These are phyloP conservation scores for Pholiota microspora DNA, from an alignment of 768 basidiomycete genomes.

Conservation along the genomic window DNA sequence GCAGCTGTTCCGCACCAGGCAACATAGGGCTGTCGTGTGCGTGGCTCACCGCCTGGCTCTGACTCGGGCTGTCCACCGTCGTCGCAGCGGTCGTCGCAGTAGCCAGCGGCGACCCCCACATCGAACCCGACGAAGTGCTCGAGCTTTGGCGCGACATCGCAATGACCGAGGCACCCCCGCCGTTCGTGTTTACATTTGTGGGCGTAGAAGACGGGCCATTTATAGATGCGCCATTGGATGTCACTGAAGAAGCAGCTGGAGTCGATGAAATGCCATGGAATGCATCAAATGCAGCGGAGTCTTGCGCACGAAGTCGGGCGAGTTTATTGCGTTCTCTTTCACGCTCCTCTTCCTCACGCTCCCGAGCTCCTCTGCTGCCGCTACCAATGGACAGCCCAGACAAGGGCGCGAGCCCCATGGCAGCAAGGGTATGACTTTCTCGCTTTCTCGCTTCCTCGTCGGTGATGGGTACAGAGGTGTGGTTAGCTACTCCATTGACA, in stretches of 20 bases:
- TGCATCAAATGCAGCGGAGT: slow-evolving; percentile 65
- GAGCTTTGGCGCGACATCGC: slow-evolving; percentile 40
- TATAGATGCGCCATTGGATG: slow-evolving; percentile 8
- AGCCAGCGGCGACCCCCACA: slow-evolving; percentile 7
- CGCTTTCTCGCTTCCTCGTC: slow-evolving; percentile 22
- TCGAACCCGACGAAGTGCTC: slow-evolving; percentile 17
- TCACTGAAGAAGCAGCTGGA: background rate
- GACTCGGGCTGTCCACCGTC: slow-evolving; percentile 12
- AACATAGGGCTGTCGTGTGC: slow-evolving; percentile 20
- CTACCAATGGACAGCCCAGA: slow-evolving; percentile 15
- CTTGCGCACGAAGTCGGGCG: slow-evolving; percentile 38
- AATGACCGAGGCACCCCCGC: slow-evolving; percentile 11
- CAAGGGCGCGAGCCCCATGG: background rate
- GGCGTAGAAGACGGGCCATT: slow-evolving; percentile 21
- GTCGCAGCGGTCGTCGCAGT: slow-evolving; percentile 2
- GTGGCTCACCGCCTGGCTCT: background rate
- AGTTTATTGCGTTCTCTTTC: slow-evolving; percentile 27
- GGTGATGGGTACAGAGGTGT: no score
- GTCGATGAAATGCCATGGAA: slow-evolving; percentile 62
- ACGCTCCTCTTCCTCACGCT: slow-evolving; percentile 54
- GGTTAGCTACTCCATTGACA: background rate
- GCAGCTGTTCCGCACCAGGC: background rate
- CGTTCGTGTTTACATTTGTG: slow-evolving; percentile 8
- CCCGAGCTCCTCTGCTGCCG: slow-evolving; percentile 52
- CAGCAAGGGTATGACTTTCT: slow-evolving; percentile 11